phyloP scores from a whole-genome alignment of 163 green algal genomes.

The Chloromonas sp. region DNA sequence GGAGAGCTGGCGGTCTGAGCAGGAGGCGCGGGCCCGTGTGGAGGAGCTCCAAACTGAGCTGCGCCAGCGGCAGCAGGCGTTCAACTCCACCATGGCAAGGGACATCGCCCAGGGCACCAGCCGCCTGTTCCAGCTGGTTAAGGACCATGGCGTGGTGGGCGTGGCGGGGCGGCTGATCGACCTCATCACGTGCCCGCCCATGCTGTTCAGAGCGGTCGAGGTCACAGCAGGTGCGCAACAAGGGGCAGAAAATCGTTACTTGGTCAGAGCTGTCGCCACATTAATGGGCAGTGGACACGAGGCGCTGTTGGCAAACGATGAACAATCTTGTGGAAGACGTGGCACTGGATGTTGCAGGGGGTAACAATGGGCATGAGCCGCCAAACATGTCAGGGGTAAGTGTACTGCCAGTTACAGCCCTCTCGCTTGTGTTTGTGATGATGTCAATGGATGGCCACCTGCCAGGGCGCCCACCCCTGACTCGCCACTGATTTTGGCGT shows the following conservation, averaged over 20 bases:
- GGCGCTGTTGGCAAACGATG: no score
- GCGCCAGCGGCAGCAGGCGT: neutral
- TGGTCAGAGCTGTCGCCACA: neutral
- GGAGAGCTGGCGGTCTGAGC: conserved; percentile 56
- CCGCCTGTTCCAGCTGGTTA: conserved; percentile 53
- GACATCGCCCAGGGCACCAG: conserved; percentile 63
- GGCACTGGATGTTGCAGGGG: no score
- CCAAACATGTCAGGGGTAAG: no score
- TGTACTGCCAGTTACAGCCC: no score
- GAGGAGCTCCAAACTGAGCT: conserved; percentile 11
- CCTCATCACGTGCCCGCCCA: conserved; percentile 64
- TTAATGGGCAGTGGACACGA: neutral
- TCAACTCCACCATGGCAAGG: conserved; percentile 27
- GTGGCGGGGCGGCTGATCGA: conserved; percentile 89
- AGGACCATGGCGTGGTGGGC: conserved; percentile 33
- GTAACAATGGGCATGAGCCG: no score
- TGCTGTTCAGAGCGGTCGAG: conserved; percentile 80
- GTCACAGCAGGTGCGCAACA: conserved; percentile 52
- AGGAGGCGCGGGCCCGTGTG: conserved; percentile 34
- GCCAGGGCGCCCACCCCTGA: no score
- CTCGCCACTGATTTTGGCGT: no score
- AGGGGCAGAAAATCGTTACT: neutral
- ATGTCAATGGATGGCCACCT: no score
- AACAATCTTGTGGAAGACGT: no score
- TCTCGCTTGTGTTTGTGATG: no score